Evolutionary conservation across 2,329 filamentous ascomycete genomes (phyloP).

Genomic region (Fusarium succisae): DNA sequence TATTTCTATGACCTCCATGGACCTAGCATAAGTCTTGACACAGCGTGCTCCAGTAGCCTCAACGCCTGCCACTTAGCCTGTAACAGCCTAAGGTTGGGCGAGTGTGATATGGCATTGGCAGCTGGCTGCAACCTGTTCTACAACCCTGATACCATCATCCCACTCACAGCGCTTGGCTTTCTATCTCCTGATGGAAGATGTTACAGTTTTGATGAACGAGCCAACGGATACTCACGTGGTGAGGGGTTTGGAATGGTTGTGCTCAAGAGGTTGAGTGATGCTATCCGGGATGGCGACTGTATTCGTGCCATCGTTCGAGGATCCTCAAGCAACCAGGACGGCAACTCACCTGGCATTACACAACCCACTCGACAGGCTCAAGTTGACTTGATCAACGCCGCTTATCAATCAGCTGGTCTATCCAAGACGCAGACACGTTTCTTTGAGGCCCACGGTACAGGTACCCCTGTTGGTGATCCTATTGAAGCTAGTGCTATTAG

Average conservation of each 20-base stretch:
- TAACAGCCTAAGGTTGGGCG: not conserved
- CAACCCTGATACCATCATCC: constrained; percentile 1
- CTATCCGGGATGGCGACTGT: not conserved
- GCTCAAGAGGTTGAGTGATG: not conserved
- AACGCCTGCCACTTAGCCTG: constrained; percentile 1
- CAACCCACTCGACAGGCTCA: not conserved
- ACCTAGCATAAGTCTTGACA: constrained; percentile 4
- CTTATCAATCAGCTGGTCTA: not conserved
- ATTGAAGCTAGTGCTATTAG: constrained; percentile 8
- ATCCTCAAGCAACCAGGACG: not conserved
- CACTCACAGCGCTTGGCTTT: not conserved
- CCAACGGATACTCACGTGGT: not conserved
- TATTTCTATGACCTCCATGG: constrained; percentile 4
- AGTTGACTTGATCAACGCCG: not conserved
- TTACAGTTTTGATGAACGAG: not conserved
- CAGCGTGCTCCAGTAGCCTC: not conserved
- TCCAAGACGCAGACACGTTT: not conserved
- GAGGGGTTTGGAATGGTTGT: not conserved
- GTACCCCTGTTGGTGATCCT: not conserved
- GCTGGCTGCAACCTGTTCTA: constrained; percentile 4
- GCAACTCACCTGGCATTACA: constrained; percentile 1
- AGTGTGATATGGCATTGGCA: constrained; percentile 1
- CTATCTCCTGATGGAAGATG: constrained; percentile 2
- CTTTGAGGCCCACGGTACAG: constrained; percentile 1
- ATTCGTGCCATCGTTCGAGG: constrained; percentile 1